These are phyloP conservation scores for Strigomonas galati DNA, from an alignment of 208 protist species.

Conservation along the genomic window DNA sequence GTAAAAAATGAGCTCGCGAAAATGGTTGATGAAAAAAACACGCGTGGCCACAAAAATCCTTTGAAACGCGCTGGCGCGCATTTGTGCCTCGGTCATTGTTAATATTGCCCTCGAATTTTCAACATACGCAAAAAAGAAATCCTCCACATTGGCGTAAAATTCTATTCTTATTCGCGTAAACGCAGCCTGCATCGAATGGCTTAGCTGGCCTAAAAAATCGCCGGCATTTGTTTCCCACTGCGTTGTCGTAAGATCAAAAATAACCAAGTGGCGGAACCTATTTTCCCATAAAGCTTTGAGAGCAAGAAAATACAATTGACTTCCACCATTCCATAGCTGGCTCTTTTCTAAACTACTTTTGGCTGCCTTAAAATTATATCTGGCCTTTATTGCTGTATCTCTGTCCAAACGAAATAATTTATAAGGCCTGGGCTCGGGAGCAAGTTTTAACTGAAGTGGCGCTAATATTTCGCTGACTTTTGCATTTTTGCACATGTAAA, in stretches of 20 bases:
- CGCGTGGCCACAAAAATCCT: constrained; percentile 63
- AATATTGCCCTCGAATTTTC: constrained; percentile 28
- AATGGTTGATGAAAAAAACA: constrained; percentile 64
- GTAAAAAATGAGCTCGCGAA: constrained; percentile 52
- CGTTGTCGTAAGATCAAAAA: constrained; percentile 46
- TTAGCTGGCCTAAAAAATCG: constrained; percentile 55
- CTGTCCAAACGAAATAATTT: constrained; percentile 3
- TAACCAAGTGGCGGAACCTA: constrained; percentile 41
- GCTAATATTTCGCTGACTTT: constrained; percentile 58
- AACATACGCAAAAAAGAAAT: constrained; percentile 63
- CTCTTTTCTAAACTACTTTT: constrained; percentile 30
- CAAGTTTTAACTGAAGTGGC: constrained; percentile 49
- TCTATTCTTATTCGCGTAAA: constrained; percentile 79
- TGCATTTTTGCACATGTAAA: constrained; percentile 75
- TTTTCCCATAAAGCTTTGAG: constrained; percentile 59
- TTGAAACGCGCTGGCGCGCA: constrained; percentile 44
- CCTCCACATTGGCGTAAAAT: constrained; percentile 78
- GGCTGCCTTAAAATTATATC: constrained; percentile 28
- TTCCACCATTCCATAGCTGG: constrained; percentile 47
- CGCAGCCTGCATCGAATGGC: constrained; percentile 45
- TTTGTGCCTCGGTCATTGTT: constrained; percentile 29
- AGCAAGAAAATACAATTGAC: constrained; percentile 51
- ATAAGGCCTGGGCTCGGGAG: constrained; percentile 7
- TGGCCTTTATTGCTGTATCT: background rate
- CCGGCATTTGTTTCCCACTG: constrained; percentile 37